Conservation (phyloP, 768 basidiomycete species). For the Podaxis sp. region DNA sequence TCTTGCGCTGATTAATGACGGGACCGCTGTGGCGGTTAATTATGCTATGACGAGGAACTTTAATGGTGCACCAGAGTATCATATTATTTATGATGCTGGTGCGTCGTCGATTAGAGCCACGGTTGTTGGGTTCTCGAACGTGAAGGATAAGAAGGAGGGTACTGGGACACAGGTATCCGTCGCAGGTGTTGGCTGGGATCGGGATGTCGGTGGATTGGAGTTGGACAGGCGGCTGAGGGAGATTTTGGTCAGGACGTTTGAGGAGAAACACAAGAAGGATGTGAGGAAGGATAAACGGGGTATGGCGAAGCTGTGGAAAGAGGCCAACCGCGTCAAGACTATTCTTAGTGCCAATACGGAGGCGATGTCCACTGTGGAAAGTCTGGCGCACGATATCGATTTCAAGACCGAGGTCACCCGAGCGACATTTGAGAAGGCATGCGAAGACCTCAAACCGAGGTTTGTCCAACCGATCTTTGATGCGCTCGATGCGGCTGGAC, state of each 20-base stretch:
- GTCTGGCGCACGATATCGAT: conserved; percentile 86
- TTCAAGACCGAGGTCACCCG: conserved; percentile 79
- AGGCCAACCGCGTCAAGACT: conserved; percentile 86
- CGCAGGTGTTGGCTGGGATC: conserved; percentile 80
- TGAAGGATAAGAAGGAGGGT: conserved; percentile 49
- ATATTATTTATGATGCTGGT: conserved; percentile 94
- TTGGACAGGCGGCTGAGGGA: conserved; percentile 83
- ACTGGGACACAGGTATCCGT: conserved; percentile 72
- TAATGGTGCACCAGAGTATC: conserved; percentile 65
- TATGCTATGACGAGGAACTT: conserved; percentile 97
- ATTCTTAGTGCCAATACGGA: conserved; percentile 93
- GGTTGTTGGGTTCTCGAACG: conserved; percentile 63
- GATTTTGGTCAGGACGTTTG: conserved; percentile 74
- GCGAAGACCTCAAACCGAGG: conserved; percentile 57
- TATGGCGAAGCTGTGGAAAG: conserved; percentile 94
- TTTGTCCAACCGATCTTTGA: conserved; percentile 75
- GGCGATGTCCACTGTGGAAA: conserved; percentile 80
- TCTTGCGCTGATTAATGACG: conserved; percentile 87
- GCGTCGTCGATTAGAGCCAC: conserved; percentile 81
- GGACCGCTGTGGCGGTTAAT: conserved; percentile 93
- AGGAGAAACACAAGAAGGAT: conserved; percentile 62
- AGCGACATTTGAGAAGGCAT: conserved; percentile 73
- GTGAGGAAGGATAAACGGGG: conserved; percentile 75
- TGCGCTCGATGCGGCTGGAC: conserved; percentile 62
- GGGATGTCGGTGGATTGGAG: conserved; percentile 74